These are phyloP conservation scores for Phytophthora vignae DNA, from an alignment of 352 stramenopile species.

Conservation along the genomic window DNA sequence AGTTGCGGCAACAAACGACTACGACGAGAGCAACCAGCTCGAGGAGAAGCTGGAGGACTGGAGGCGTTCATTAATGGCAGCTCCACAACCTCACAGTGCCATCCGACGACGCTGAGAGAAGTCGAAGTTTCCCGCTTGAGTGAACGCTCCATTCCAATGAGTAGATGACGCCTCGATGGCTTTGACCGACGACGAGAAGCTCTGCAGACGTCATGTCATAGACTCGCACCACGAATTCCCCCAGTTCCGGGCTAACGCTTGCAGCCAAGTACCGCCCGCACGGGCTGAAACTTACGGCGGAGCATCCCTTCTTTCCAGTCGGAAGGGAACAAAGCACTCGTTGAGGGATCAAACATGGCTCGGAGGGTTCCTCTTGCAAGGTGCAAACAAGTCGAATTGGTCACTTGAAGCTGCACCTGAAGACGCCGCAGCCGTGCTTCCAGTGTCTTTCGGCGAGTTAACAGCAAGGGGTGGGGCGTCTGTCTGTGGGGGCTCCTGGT, in stretches of 20 bases:
- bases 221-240: conserved; percentile 54
- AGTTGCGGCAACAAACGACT: conserved; percentile 13
- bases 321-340: conserved; percentile 61
- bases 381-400: conserved; percentile 24
- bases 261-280: conserved; percentile 64
- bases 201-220: conserved; percentile 54
- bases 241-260: conserved; percentile 42
- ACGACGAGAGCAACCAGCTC: neutral
- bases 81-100: conserved; percentile 58
- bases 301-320: conserved; percentile 67
- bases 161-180: conserved; percentile 69
- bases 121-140: conserved; percentile 16
- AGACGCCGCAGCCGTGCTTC: neutral
- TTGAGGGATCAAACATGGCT: conserved; percentile 67
- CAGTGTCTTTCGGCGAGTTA: neutral
- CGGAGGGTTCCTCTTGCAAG: conserved; percentile 46
- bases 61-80: conserved; percentile 15
- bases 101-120: conserved; percentile 72
- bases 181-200: conserved; percentile 44
- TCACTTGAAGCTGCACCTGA: conserved; percentile 7
- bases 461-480: neutral
- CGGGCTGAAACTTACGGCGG: conserved; percentile 63
- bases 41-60: conserved; percentile 9
- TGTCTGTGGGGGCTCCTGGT: conserved; percentile 24
- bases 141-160: conserved; percentile 56